phyloP scores from a whole-genome alignment of 805 yeast genomes.

The Pichia heedii region DNA sequence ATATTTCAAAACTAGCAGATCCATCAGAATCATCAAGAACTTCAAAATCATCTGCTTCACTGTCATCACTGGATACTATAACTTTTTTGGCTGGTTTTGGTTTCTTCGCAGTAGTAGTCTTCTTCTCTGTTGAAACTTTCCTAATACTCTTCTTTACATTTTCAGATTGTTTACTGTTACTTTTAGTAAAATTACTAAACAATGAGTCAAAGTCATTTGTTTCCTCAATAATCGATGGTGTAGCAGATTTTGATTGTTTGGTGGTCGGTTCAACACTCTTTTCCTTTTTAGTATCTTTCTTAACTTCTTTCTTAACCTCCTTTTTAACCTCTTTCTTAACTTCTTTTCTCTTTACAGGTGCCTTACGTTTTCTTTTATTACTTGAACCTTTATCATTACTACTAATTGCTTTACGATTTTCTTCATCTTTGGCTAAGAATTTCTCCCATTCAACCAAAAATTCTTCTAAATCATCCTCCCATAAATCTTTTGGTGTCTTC shows the following conservation, averaged over 20 bases:
- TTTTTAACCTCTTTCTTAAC: conserved; percentile 33
- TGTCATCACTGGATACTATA: conserved; percentile 9
- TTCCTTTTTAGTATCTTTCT: conserved; percentile 21
- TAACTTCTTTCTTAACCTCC: conserved; percentile 47
- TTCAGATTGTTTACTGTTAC: not conserved
- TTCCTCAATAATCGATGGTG: not conserved
- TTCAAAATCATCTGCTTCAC: conserved; percentile 9
- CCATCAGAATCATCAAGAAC: conserved; percentile 2
- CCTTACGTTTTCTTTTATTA: conserved; percentile 25
- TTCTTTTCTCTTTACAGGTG: conserved; percentile 41
- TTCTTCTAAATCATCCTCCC: conserved; percentile 76
- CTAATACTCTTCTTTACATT: not conserved
- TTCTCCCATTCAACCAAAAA: conserved; percentile 59
- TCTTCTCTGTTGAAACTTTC: not conserved
- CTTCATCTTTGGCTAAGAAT: conserved; percentile 58
- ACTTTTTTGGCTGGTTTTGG: conserved; percentile 15
- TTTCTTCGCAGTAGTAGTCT: conserved; percentile 34
- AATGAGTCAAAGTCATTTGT: not conserved
- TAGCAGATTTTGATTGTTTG: conserved; percentile 8
- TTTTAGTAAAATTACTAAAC: not conserved
- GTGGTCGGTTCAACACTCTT: conserved; percentile 26
- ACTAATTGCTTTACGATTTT: conserved; percentile 43
- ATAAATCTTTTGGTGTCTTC: conserved; percentile 74
- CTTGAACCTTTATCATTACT: conserved; percentile 36
- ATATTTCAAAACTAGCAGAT: conserved; percentile 7